These are phyloP conservation scores for Entrophospora sp. DNA, from an alignment of 192 early-diverging fungal genomes.

Conservation along the genomic window DNA sequence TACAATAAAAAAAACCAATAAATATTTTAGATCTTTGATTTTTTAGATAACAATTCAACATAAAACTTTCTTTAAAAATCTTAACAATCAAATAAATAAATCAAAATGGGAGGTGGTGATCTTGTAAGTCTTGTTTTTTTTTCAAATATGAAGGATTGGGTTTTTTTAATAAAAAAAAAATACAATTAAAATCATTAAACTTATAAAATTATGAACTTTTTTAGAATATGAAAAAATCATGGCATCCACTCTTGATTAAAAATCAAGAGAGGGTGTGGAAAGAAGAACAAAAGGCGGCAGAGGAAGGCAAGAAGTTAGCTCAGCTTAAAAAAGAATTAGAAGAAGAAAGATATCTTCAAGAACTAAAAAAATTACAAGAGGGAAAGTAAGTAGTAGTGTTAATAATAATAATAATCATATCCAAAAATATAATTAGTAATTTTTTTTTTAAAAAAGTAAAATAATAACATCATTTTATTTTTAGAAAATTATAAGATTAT, in stretches of 20 bases:
- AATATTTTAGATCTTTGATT: too few relatives aligned
- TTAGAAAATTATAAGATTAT: too few relatives aligned
- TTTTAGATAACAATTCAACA: too few relatives aligned
- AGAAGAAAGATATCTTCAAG: constrained; percentile 82
- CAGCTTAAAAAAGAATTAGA: constrained; percentile 85
- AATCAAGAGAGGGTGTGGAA: constrained; percentile 92
- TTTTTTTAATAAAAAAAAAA: too few relatives aligned
- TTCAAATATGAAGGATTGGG: too few relatives aligned
- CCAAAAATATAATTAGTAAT: too few relatives aligned
- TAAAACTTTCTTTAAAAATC: too few relatives aligned
- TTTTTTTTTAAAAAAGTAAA: neutral
- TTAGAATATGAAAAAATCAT: constrained; percentile 91
- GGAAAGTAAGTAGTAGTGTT: constrained; percentile 40
- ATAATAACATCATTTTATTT: neutral
- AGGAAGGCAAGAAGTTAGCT: constrained; percentile 81
- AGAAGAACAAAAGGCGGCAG: constrained; percentile 68
- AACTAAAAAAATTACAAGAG: constrained; percentile 72
- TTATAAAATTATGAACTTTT: neutral
- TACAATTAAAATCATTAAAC: neutral
- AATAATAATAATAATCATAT: too few relatives aligned
- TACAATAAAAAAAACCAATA: too few relatives aligned
- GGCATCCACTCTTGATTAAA: constrained; percentile 88
- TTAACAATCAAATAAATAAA: too few relatives aligned
- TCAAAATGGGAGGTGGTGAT: constrained; percentile 43
- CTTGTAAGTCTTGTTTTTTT: constrained; percentile 24